Base-by-base conservation (phyloP, 108 stramenopile genomes). In the Stephanodiscus minutulus region DNA sequence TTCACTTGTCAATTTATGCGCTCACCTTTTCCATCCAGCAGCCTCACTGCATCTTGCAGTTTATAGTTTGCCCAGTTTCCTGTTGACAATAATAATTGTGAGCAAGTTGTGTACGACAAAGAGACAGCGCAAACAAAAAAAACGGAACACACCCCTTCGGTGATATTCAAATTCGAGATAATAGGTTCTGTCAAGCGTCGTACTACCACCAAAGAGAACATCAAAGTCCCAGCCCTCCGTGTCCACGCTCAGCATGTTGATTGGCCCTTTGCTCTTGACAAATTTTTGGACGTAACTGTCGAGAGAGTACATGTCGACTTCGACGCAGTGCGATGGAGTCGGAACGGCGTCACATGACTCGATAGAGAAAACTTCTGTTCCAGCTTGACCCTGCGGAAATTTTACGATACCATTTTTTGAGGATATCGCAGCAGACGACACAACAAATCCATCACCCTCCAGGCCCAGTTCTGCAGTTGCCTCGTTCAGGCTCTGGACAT, bases 161-260 rank as follows among this genome's bases (percentile, higher is more conserved):
- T 64, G 64, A 29, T 59, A 69, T 37, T 69, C 68, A 69, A 69
- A 69, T 13, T 69, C 68, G 28, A 69, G 56, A 39, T 69, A 69
- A 4, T 54, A 15, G 2, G 71, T 72, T 3, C 71, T 21, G 35
- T 72, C 71, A 24, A 72, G 52, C n/a, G 63, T 61, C 7, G 71
- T 41, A 17, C 71, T 37, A 22, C 61, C 71, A 39, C 71, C 71
- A 54, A 72, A 72, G 15, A 72, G 43, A 17, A 63, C 71, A 35
- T 72, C 71, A 63, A 63, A 72, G 35, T 72, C 61, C 29, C 17
- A 55, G 6, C 71, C 71, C 21, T 72, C 71, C 0, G 52, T 39
- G 43, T 72, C 71, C n/a, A 72, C 55, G 0, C 25, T 24, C 4
- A 72, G 61, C 27, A 62, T 25, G n/a, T 72, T 54, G 2, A 72